Conservation (phyloP, 805 yeast species). For the Komagataella mondaviorum region DNA sequence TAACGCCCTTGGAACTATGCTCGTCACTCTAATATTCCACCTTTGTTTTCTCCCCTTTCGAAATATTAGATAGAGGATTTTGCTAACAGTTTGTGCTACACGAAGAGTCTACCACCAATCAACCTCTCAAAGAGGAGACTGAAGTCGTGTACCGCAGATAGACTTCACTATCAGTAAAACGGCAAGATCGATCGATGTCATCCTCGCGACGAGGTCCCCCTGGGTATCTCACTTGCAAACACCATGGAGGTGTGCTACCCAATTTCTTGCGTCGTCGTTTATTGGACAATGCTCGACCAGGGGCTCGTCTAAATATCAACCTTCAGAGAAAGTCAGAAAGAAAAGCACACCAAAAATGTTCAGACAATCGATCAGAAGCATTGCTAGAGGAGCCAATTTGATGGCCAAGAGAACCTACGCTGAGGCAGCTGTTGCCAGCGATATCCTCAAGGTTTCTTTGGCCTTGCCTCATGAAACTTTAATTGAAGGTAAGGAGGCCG, state of each 20-base stretch:
- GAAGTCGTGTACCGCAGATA: background rate
- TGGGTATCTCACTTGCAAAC: background rate
- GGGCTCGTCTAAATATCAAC: slow-evolving; percentile 1
- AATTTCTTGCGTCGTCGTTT: slow-evolving; percentile 5
- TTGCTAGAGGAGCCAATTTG: slow-evolving; percentile 40
- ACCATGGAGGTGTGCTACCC: background rate
- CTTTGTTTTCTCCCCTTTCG: background rate
- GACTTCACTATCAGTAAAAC: background rate
- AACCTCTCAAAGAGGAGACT: background rate
- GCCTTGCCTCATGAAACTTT: slow-evolving; percentile 64
- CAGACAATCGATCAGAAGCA: slow-evolving; percentile 50
- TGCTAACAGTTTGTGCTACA: background rate
- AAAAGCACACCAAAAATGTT: slow-evolving; percentile 25
- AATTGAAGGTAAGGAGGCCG: slow-evolving; percentile 11
- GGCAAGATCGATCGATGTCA: background rate
- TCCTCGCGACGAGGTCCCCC: too few species aligned
- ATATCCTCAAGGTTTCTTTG: slow-evolving; percentile 73
- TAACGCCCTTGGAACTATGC: background rate
- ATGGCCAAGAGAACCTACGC: slow-evolving; percentile 79
- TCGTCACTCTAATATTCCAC: background rate
- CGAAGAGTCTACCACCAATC: too few species aligned
- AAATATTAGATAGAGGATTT: background rate
- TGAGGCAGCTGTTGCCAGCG: slow-evolving; percentile 57
- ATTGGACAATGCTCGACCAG: slow-evolving; percentile 5
- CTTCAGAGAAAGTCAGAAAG: slow-evolving; percentile 1